Evolutionary conservation across 2,329 filamentous ascomycete genomes (phyloP).

Genomic region (Pleoardoris graminearum): DNA sequence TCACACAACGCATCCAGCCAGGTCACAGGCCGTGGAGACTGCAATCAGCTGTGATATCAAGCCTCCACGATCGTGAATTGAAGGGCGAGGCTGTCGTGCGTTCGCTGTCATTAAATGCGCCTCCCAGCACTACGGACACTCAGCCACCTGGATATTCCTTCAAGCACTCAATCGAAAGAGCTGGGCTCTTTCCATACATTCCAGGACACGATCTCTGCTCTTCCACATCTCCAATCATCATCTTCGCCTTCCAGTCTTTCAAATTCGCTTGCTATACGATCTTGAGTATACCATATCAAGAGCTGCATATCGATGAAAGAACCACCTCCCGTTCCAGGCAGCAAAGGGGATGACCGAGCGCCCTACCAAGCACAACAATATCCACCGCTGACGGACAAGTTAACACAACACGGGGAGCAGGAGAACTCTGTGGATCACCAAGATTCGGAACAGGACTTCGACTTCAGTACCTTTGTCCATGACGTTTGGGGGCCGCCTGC

Average conservation of each 20-base stretch:
- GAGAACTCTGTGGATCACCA: neutral
- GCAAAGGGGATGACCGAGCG: neutral
- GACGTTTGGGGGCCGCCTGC: neutral
- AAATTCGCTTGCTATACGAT: neutral
- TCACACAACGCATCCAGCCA: constrained; percentile 28
- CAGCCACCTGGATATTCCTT: neutral
- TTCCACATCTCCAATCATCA: neutral
- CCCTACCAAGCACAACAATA: neutral
- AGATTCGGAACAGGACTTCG: neutral
- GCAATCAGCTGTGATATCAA: constrained; percentile 7
- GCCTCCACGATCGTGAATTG: neutral
- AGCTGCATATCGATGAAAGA: neutral
- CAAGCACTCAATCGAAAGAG: neutral
- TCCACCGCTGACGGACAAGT: neutral
- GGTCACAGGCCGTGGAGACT: constrained; percentile 34
- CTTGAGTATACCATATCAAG: neutral
- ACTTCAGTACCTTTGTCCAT: neutral
- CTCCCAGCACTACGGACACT: neutral
- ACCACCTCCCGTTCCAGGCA: neutral
- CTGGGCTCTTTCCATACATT: neutral
- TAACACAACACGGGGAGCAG: neutral
- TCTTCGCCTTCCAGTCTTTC: neutral
- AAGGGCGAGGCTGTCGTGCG: constrained; percentile 2
- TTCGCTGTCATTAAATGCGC: constrained; percentile 11
- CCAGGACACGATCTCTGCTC: neutral